Base-by-base conservation (phyloP, 192 early-diverging fungal species). In the Coemansia sp. region DNA sequence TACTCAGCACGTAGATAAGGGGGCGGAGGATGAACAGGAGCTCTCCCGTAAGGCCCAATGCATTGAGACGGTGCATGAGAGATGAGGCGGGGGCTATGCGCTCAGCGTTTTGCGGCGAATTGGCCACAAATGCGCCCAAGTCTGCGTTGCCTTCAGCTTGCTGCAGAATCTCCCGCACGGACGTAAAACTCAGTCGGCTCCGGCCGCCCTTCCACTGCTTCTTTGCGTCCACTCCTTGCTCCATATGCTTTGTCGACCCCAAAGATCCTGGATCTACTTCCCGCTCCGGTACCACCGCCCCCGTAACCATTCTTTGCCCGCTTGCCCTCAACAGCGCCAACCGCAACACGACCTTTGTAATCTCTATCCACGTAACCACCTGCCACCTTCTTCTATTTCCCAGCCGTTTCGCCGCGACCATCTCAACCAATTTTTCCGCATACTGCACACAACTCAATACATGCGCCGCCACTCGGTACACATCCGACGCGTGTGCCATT, bases 1-100 rank as follows among this genome's bases (percentile, higher is more conserved):
- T 85, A 12, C 88, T 87, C 14, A 95, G 48, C 1, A 95, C 90
- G 79, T 96, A 96, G 23, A 93, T 68, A 2, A 98, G 61, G 14
- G 96, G 96, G 43, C 94, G 82, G 22, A 95, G 45, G 47, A 95
- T 89, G 76, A 88, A 94, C 62, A 93, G 61, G 24, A 86, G 83
- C 80, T 98, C 96, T 5, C 88, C 92, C 0, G 85, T 47, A 13
- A 81, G 57, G 2, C 88, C 85, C 23, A 85, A 29, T n/a, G 82
- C 65, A 14, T 60, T 63, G 64, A 90, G 69, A 14, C 53, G 65
- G 11, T 83, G 79, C 3, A 96, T 79, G 47, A 96, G 82, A 59
- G 95, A 85, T 19, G 71, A 63, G 2, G 93, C 91, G 24, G 84
- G 88, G 14, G 82, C 68, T 12, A 92, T 61, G 10, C 81, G 65